Evolutionary conservation across 75 land plant genomes (phyloP).

Genomic region (Picea glauca): DNA sequence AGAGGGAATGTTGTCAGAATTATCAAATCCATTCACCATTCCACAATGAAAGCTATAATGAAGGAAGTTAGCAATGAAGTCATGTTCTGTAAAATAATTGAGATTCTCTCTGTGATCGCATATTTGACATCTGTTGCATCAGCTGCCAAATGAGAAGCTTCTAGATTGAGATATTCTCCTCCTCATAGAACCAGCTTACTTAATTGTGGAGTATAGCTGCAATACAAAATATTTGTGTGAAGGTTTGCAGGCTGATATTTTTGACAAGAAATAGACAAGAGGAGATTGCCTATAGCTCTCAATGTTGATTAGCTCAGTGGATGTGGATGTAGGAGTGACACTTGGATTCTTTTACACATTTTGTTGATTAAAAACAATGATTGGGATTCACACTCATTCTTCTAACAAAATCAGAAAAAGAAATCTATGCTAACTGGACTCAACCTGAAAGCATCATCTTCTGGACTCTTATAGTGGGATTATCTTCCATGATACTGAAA

Average conservation of each 20-base stretch:
- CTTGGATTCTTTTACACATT: neutral
- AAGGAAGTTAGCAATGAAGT: conserved; percentile 69
- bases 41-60: conserved; percentile 63
- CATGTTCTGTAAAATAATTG: conserved; percentile 72
- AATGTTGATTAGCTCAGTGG: too few relatives aligned
- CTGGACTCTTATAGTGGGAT: conserved; percentile 75
- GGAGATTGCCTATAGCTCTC: neutral
- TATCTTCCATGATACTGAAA: conserved; percentile 89
- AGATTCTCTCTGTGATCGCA: conserved; percentile 69
- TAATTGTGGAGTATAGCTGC: conserved; percentile 16
- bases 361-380: neutral
- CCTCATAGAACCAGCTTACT: conserved; percentile 88
- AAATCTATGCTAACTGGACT: neutral
- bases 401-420: neutral
- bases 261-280: neutral
- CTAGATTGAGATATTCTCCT: conserved; percentile 60
- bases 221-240: conserved; percentile 9
- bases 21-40: conserved; percentile 72
- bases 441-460: conserved; percentile 62
- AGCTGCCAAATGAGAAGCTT: conserved; percentile 58
- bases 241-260: neutral
- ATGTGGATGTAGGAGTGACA: neutral
- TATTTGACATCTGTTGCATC: conserved; percentile 79
- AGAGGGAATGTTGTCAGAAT: conserved; percentile 45
- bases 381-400: neutral